Conservation (phyloP, 192 early-diverging fungal species). For the Coemansia sp. region DNA sequence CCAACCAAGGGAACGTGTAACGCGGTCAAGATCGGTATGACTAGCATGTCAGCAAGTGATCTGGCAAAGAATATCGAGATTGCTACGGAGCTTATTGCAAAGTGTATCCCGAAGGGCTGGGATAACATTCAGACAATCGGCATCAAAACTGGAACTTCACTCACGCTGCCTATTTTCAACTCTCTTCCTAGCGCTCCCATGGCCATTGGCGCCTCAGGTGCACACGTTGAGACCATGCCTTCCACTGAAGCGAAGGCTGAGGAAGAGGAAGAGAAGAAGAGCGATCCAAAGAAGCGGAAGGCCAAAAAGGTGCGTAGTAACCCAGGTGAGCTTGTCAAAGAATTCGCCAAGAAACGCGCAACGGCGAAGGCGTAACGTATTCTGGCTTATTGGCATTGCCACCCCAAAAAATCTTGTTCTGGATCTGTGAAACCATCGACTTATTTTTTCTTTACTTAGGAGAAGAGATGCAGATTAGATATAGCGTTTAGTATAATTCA, state of each 20-base stretch:
- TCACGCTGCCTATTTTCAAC: slow-evolving; percentile 82
- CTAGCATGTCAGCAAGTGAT: slow-evolving; percentile 56
- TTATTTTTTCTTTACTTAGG: too few relatives aligned
- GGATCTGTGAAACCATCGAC: too few relatives aligned
- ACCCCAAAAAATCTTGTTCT: too few relatives aligned
- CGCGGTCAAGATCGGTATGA: slow-evolving; percentile 73
- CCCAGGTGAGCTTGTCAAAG: slow-evolving; percentile 7
- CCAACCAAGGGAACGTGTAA: slow-evolving; percentile 44
- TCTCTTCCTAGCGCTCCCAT: slow-evolving; percentile 50
- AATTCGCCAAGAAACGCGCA: slow-evolving; percentile 18
- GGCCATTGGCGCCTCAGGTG: slow-evolving; percentile 3
- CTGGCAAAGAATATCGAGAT: slow-evolving; percentile 76
- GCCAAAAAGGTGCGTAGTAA: slow-evolving; percentile 34
- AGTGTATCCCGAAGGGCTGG: slow-evolving; percentile 74
- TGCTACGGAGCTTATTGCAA: slow-evolving; percentile 60
- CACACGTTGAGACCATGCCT: slow-evolving; percentile 6
- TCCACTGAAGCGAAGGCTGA: neutral
- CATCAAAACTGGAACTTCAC: slow-evolving; percentile 79
- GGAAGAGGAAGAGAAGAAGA: slow-evolving; percentile 7
- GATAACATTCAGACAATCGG: slow-evolving; percentile 81
- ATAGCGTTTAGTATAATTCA: too few relatives aligned
- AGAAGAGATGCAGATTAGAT: too few relatives aligned
- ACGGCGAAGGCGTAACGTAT: slow-evolving; percentile 7
- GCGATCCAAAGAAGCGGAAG: slow-evolving; percentile 27
- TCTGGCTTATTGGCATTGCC: too few relatives aligned